Evolutionary conservation across 2,329 filamentous ascomycete genomes (phyloP).

Genomic region (Arthrinium puccinioides): DNA sequence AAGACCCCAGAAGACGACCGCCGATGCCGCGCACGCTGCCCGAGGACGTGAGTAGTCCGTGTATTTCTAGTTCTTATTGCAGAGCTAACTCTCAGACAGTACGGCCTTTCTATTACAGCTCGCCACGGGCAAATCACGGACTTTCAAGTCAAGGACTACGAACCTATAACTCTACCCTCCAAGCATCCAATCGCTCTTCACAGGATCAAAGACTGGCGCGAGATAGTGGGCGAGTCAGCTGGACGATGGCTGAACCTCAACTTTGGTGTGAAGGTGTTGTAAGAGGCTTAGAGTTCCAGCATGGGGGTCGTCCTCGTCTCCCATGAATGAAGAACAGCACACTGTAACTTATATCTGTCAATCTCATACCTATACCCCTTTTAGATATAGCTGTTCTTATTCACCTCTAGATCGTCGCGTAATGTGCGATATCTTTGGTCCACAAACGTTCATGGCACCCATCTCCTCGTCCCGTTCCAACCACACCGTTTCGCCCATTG

Average conservation of each 20-base stretch:
- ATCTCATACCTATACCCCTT: too few relatives aligned
- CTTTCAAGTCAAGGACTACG: constrained; percentile 5
- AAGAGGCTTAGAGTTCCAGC: too few relatives aligned
- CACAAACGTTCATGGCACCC: too few relatives aligned
- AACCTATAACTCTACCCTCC: constrained; percentile 7
- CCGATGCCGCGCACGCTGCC: constrained; percentile 39
- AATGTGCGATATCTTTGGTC: too few relatives aligned
- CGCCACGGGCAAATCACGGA: constrained; percentile 30
- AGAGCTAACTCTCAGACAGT: constrained; percentile 10
- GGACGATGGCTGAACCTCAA: constrained; percentile 22
- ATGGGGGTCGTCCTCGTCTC: too few relatives aligned
- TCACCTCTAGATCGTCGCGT: too few relatives aligned
- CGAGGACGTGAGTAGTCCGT: constrained; percentile 35
- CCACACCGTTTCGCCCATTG: too few relatives aligned
- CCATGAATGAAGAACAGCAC: too few relatives aligned
- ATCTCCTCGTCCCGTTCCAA: too few relatives aligned
- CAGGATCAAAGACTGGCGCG: constrained; percentile 19
- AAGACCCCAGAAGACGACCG: constrained; percentile 50
- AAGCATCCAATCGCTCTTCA: constrained; percentile 17
- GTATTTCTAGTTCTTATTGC: background rate
- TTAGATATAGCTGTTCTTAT: too few relatives aligned
- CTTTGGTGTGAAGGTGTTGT: too few relatives aligned
- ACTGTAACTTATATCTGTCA: too few relatives aligned
- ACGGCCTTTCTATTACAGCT: constrained; percentile 26
- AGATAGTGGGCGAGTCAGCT: constrained; percentile 5